Evolutionary conservation across 1,284 basidiomycete genomes (phyloP), one percentile per base, ranked within the genome.

Genomic region (Ustilago cynodontis): DNA sequence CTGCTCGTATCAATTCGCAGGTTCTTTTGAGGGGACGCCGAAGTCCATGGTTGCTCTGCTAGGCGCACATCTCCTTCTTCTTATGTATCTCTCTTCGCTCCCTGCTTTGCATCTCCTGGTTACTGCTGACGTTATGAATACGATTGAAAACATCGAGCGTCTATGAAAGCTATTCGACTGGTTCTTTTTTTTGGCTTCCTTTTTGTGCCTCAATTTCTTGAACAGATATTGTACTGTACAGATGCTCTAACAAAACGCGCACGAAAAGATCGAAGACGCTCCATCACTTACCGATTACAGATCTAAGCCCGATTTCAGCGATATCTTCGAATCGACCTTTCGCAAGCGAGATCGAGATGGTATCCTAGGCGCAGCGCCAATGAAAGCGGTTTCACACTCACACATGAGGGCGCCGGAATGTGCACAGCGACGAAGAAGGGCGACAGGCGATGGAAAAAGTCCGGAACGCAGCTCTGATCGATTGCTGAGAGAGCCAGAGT

Each of bases 401-500:
- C 2, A 22, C 43, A 45, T 41, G 39, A 41, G n/a, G 39, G 39
- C 39, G 39, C 31, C n/a, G n/a, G n/a, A n/a, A n/a, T n/a, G n/a
- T n/a, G n/a, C n/a, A n/a, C n/a, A n/a, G n/a, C n/a, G n/a, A n/a
- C n/a, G n/a, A n/a, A n/a, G n/a, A n/a, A n/a, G n/a, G n/a, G n/a
- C n/a, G n/a, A n/a, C n/a, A n/a, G n/a, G n/a, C n/a, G n/a, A n/a
- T n/a, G n/a, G 43, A 49, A 49, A 6, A 20, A 9, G 28, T 11
- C n/a, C 22, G 47, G 47, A 49, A n/a, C 24, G 47, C 22, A 5
- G 31, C 5, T 11, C 14, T 49, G 47, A 49, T 49, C 47, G 47
- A 49, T 49, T 49, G 47, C 47, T 49, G 47, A 49, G 47, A 49
- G 24, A 49, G 47, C 13, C 24, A 28, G 47, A n/a, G n/a, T n/a